Evolutionary conservation across 2,329 filamentous ascomycete genomes (phyloP), one percentile per base, ranked within the genome.

Genomic region (Phialocephala subalpina): DNA sequence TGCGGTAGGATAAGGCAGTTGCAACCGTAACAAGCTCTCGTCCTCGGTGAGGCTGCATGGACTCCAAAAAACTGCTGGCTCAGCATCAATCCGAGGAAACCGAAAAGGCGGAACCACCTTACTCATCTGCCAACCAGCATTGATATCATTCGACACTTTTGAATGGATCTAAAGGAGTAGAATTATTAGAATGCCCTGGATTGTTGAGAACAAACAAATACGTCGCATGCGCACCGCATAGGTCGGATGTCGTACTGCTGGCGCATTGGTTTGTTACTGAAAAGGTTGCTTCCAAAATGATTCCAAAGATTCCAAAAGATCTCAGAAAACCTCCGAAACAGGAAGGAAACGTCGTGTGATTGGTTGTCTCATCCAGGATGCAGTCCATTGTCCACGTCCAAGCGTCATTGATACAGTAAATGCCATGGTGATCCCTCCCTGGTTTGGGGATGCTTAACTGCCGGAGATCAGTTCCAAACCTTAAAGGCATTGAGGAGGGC

Each of bases 401-500:
- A 53, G 49, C 49, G 49, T 29, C 49, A 53, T 53, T 27, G 35
- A 57, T 25, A n/a, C n/a, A n/a, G n/a, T n/a, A 57, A 57, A 57
- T 57, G 55, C 29, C 55, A 57, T 38, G 55, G 55, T 36, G 38
- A 33, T 22, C 29, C 25, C 49, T 18, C 25, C 49, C 49, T 14
- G 8, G 47, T 29, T 53, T 53, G 25, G 27, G 49, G n/a, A 53
- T 16, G 49, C 55, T 40, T 38, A 40, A 57, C 29, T 57, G 55
- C 55, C 55, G 55, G 29, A 57, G 55, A 57, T 57, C 29, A 38
- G 55, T 35, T 22, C 29, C 35, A 57, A 57, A 38, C 55, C 18
- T 14, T 40, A 57, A 57, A 57, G 55, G 55, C 55, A 57, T 57
- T 57, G 55, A 20, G 20, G 22, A 53, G 49, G 25, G 8, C n/a